phyloP scores from a whole-genome alignment of 75 land plant genomes.

The Pinus taeda region DNA sequence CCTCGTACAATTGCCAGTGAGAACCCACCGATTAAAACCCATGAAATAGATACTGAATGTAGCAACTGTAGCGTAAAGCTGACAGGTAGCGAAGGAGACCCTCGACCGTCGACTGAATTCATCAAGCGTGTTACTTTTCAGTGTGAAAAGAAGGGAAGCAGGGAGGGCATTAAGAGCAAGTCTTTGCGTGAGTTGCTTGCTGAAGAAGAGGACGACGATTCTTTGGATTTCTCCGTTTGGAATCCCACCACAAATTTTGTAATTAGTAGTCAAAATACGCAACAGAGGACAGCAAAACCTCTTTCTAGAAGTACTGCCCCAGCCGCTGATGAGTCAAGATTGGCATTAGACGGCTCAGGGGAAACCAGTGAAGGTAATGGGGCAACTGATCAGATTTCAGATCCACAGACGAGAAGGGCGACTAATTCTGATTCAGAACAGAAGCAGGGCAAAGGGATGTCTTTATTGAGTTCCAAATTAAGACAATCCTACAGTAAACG shows the following conservation, averaged over 20 bases:
- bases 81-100: neutral
- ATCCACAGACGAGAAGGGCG: neutral
- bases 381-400: conserved; percentile 6
- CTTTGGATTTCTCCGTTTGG: conserved; percentile 48
- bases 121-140: conserved; percentile 48
- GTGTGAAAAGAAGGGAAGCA: conserved; percentile 13
- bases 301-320: conserved; percentile 24
- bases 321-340: conserved; percentile 14
- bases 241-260: conserved; percentile 46
- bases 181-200: conserved; percentile 41
- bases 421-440: conserved; percentile 22
- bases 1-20: neutral
- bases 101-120: conserved; percentile 12
- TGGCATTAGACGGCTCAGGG: conserved; percentile 7
- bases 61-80: neutral
- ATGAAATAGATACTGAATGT: conserved; percentile 6
- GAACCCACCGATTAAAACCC: neutral
- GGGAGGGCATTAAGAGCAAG: conserved; percentile 19
- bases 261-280: conserved; percentile 5
- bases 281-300: conserved; percentile 21
- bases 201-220: conserved; percentile 40
- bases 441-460: conserved; percentile 16
- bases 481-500: conserved; percentile 41
- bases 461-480: conserved; percentile 42
- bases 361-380: conserved; percentile 12